Base-by-base conservation (phyloP, 805 yeast genomes). In the Ogataea methanolica region DNA sequence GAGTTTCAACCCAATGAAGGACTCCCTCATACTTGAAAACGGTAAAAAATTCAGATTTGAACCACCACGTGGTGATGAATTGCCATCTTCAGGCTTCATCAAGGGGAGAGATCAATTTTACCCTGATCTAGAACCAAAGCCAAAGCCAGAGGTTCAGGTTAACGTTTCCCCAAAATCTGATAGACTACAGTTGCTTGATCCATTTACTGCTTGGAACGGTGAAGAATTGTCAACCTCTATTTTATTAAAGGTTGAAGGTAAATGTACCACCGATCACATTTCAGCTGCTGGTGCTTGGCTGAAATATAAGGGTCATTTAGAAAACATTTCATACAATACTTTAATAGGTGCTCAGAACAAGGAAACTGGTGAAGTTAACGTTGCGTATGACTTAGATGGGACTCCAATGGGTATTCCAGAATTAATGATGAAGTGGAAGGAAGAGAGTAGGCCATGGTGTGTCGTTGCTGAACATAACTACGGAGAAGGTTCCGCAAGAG, bases 401-500 rank as follows among this genome's bases (percentile, higher is more conserved):
- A 74, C 76, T 41, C 76, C 74, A 38, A 80, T 77, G 61, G 79
- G 90, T 26, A 94, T 94, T 55, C 99, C 99, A n/a, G 97, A 89
- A 57, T 77, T 91, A 50, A 94, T 94, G 97, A 85, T 83, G 69
- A 87, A 87, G 68, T 94, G 97, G 97, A 91, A 92, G 67, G 73
- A 81, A 44, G 94, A 88, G 51, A 58, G 69, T 16, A 78, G 86
- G 58, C 94, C 95, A 19, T 92, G 99, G 99, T 78, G 82, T 56
- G 97, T 94, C 40, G 85, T 94, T 54, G 98, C 97, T 46, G 99
- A 94, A 68, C 96, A 94, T 66, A 92, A 92, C 71, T 94, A 92
- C 63, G 99, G 99, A 71, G 99, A 92, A 74, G 99, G 99, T 60
- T 91, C 97, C 43, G 97, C 99, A 33, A 87, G 99, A 79, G 99